Evolutionary conservation across 2,329 filamentous ascomycete genomes (phyloP).

Genomic region (Colletotrichum sojae): DNA sequence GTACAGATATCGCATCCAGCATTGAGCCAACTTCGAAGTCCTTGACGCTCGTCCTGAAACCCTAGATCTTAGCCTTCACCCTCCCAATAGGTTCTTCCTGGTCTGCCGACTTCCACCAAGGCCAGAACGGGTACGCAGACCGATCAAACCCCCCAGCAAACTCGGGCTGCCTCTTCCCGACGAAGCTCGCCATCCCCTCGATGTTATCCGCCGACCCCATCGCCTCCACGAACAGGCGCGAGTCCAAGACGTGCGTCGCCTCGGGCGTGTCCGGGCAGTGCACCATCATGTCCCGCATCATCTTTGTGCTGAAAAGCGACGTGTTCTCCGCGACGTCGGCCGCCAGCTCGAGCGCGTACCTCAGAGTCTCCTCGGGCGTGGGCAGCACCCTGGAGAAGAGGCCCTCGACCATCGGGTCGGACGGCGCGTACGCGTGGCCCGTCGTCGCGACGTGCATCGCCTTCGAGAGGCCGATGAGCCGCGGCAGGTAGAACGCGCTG

Average conservation of each 20-base stretch:
- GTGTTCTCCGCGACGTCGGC: conserved; percentile 24
- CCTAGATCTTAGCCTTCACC: not conserved
- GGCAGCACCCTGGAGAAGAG: conserved; percentile 32
- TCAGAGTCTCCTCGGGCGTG: conserved; percentile 6
- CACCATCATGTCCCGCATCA: conserved; percentile 38
- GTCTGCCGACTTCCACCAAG: not conserved
- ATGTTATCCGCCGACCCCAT: conserved; percentile 7
- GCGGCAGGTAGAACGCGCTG: conserved; percentile 40
- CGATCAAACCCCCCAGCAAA: conserved; percentile 4
- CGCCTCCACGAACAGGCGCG: not conserved
- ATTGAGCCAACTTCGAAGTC: not conserved
- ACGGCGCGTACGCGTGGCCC: conserved; percentile 27
- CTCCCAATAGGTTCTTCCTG: not conserved
- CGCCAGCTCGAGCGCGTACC: not conserved
- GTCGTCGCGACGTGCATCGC: conserved; percentile 39
- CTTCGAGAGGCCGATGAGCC: conserved; percentile 36
- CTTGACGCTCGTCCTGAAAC: not conserved
- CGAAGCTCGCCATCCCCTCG: not conserved
- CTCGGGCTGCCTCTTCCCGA: not conserved
- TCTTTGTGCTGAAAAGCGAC: conserved; percentile 34
- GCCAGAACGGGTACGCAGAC: conserved; percentile 11
- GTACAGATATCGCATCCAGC: not conserved
- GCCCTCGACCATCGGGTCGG: conserved; percentile 23
- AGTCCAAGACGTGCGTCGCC: conserved; percentile 27
- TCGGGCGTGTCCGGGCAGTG: conserved; percentile 27